These are phyloP conservation scores for Colletotrichum incanum DNA, from an alignment of 2,329 filamentous ascomycete species.

Conservation along the genomic window DNA sequence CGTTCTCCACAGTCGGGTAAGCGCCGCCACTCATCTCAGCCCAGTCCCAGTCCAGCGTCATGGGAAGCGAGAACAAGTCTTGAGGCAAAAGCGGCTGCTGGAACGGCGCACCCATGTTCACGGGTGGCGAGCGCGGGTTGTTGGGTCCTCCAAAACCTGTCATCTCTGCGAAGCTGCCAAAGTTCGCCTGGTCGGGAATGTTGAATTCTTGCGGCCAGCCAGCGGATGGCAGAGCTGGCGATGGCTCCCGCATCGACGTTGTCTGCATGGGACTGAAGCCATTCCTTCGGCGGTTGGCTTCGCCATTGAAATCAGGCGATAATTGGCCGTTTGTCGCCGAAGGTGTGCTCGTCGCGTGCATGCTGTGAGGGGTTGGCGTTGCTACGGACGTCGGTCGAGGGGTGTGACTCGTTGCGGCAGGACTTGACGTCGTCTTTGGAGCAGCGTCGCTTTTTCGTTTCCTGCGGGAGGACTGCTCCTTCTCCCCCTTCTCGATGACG, in stretches of 20 bases:
- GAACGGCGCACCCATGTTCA: constrained; percentile 61
- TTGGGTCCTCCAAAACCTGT: constrained; percentile 58
- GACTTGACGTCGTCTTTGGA: constrained; percentile 43
- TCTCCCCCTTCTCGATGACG: constrained; percentile 92
- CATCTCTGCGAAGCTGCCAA: constrained; percentile 62
- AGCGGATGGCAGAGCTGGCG: constrained; percentile 61
- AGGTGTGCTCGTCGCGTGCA: constrained; percentile 15
- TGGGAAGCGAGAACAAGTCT: constrained; percentile 95
- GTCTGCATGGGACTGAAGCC: constrained; percentile 57
- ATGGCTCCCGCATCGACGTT: constrained; percentile 56
- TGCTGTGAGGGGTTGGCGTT: constrained; percentile 50
- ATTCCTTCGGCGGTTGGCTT: constrained; percentile 40
- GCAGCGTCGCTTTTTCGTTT: constrained; percentile 84
- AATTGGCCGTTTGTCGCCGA: constrained; percentile 38
- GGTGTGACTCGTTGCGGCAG: constrained; percentile 50
- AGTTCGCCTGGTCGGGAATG: constrained; percentile 54
- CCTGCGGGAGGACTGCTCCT: constrained; percentile 82
- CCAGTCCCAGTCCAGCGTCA: constrained; percentile 94
- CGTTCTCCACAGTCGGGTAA: constrained; percentile 76
- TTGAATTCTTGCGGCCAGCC: constrained; percentile 66
- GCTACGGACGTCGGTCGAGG: constrained; percentile 49
- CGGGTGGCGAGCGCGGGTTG: constrained; percentile 55
- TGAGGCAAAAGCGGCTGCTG: constrained; percentile 92
- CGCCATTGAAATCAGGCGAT: constrained; percentile 44
- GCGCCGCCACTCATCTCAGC: constrained; percentile 77